Percentiles rank a stretch among this genome's conserved stretches.
Evolutionary conservation across 2,329 filamentous ascomycete genomes (phyloP).

Genomic region (Sporothrix sp.): DNA sequence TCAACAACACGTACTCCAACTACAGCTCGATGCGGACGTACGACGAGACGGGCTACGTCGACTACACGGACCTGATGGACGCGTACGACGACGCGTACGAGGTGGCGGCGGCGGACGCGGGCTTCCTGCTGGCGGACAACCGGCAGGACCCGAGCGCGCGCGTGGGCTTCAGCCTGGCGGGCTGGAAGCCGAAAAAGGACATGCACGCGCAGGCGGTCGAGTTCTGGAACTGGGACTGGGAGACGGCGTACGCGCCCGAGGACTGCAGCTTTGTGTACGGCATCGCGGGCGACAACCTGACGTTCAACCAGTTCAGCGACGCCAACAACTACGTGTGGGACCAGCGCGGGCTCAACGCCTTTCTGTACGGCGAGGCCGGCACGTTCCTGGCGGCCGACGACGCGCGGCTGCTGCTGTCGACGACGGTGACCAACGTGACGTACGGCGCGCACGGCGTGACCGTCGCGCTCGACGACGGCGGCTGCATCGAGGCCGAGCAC

Average conservation of each 20-base stretch:
- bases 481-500: conserved; percentile 9
- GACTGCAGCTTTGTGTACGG: conserved; percentile 5
- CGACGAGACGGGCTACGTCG: conserved; percentile 1
- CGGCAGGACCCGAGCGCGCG: background rate
- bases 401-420: background rate
- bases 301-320: conserved; percentile 6
- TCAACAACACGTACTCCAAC: conserved; percentile 7
- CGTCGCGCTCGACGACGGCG: background rate
- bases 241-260: conserved; percentile 3
- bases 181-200: conserved; percentile 8
- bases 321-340: conserved; percentile 7
- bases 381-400: background rate
- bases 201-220: conserved; percentile 7
- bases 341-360: conserved; percentile 1
- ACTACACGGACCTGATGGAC: conserved; percentile 8
- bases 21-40: conserved; percentile 5
- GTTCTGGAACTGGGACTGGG: conserved; percentile 9
- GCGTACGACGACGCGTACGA: background rate
- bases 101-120: background rate
- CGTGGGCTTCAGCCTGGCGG: background rate
- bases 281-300: conserved; percentile 3
- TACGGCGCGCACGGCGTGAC: background rate
- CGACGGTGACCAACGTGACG: background rate
- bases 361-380: background rate
- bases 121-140: background rate